Percentiles rank a stretch among this genome's conserved stretches.
These are phyloP conservation scores for Fusarium camptoceras DNA, from an alignment of 2,329 filamentous ascomycete species.

Conservation along the genomic window DNA sequence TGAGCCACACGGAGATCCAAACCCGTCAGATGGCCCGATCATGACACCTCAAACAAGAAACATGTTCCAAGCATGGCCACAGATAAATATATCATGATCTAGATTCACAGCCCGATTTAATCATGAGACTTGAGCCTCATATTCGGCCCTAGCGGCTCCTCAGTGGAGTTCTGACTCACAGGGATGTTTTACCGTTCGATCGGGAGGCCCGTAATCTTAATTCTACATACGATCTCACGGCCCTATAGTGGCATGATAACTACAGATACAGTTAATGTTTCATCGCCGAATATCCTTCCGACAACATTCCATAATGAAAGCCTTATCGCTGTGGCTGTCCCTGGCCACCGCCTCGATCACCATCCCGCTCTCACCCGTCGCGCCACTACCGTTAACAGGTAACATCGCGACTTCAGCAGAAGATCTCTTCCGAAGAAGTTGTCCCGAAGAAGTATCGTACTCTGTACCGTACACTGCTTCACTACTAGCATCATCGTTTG, in stretches of 20 bases:
- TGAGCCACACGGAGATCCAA: neutral
- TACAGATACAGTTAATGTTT: no score
- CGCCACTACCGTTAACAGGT: slow-evolving; percentile 41
- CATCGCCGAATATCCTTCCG: slow-evolving; percentile 2
- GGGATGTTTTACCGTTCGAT: slow-evolving; percentile 14
- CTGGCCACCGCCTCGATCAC: slow-evolving; percentile 42
- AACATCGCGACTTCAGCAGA: slow-evolving; percentile 44
- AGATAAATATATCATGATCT: neutral
- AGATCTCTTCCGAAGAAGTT: slow-evolving; percentile 50
- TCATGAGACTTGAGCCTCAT: slow-evolving; percentile 7
- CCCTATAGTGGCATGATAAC: slow-evolving; percentile 1
- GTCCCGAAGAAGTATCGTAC: slow-evolving; percentile 49
- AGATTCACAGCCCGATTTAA: neutral
- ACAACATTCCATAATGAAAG: slow-evolving; percentile 7
- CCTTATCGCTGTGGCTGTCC: slow-evolving; percentile 20
- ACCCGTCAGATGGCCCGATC: neutral
- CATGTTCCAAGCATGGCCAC: no score
- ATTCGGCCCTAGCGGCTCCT: slow-evolving; percentile 1
- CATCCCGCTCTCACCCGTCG: slow-evolving; percentile 44
- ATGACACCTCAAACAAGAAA: neutral
- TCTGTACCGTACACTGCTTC: slow-evolving; percentile 39
- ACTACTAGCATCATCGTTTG: slow-evolving; percentile 49
- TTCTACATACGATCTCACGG: neutral
- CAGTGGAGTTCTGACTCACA: neutral
- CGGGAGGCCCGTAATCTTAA: slow-evolving; percentile 27